Base-by-base conservation (phyloP, 768 basidiomycete genomes). In the Pleurotus djamor region DNA sequence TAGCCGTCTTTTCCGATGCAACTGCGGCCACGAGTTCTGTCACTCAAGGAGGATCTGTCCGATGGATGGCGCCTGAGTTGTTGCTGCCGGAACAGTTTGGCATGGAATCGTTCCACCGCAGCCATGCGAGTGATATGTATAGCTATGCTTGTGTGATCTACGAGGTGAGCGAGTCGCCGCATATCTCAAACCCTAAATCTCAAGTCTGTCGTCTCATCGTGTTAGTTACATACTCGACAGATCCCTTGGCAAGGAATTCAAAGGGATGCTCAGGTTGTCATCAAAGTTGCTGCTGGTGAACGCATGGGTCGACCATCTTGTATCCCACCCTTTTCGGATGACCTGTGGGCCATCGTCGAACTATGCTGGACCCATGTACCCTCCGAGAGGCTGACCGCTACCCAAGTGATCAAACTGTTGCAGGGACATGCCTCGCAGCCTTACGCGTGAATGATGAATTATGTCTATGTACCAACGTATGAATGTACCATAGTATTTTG, bases 51-150 rank as follows among this genome's bases (percentile, higher is more conserved):
- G 72, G 72, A 2, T 63, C 65, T 13, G 43, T 65, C 3, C 52
- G 68, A 38, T 74, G 71, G 68, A 71, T 68, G 69, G 69, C 72
- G 2, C 72, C 69, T n/a, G 71, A 70, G 57, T 61, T 72, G 14
- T 60, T 65, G 21, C 35, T 58, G 16, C 66, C 68, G 6, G 65
- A 68, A 36, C 45, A 52, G 4, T 66, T 67, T 60, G 64, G 58
- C 2, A 38, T 65, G 12, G 54, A 48, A 33, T 28, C 43, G 12
- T 63, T 63, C 36, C 14, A 36, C 12, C 50, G 67, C 21, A 69
- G 66, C 13, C 33, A 57, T 16, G 62, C 62, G 6, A 68, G 61
- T 43, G 72, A 73, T 59, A 64, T 71, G 5, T 73, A 69, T 57
- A 67, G 71, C 6, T 69, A 67, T 54, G 70, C 60, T 5, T 71